These are phyloP conservation scores for Xylaria palmicola DNA, from an alignment of 495 filamentous ascomycete species.

Conservation along the genomic window DNA sequence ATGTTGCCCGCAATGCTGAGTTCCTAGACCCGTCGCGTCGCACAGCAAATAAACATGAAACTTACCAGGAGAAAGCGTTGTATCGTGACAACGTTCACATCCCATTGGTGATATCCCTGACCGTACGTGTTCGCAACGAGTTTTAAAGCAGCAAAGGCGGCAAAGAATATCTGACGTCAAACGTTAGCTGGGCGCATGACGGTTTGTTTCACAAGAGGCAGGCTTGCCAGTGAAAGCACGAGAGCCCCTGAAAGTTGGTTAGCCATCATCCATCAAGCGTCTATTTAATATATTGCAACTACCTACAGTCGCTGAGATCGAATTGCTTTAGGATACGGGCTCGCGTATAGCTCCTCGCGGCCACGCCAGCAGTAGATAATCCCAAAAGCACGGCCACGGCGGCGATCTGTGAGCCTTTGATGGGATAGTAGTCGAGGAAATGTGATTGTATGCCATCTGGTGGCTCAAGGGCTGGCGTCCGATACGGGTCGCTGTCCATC, in stretches of 20 bases:
- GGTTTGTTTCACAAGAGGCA: background rate
- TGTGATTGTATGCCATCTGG: background rate
- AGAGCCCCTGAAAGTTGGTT: background rate
- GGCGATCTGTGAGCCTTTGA: background rate
- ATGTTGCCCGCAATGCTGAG: background rate
- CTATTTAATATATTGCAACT: background rate
- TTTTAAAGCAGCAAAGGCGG: background rate
- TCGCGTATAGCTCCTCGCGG: background rate
- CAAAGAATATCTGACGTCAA: background rate
- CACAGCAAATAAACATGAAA: background rate
- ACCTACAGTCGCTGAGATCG: conserved; percentile 3
- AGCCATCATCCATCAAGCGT: background rate
- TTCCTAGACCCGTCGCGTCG: no score
- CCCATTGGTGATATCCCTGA: background rate
- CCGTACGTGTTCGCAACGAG: background rate
- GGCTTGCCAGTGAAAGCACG: background rate
- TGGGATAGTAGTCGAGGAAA: background rate
- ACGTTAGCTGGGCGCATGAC: background rate
- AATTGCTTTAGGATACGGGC: background rate
- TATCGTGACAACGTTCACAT: background rate
- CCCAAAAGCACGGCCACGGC: background rate
- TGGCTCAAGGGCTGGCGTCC: background rate
- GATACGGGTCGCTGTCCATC: no score
- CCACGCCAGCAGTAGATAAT: background rate
- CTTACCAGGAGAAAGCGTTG: background rate